Base-by-base conservation (phyloP, 176 grass and related monocot genomes). In the Eleusine coracana region DNA sequence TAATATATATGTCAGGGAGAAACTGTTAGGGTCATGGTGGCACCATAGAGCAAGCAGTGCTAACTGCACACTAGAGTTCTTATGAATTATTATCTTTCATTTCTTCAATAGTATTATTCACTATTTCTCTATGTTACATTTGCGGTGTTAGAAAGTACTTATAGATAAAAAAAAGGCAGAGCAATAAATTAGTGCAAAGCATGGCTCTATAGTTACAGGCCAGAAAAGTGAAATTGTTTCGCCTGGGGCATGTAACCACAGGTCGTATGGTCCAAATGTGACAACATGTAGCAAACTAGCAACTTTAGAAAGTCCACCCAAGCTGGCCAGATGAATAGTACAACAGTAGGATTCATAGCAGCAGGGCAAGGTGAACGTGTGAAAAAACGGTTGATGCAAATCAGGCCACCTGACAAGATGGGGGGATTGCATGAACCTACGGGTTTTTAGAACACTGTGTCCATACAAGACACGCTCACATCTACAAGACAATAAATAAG, bases 1-100 rank as follows among this genome's bases (percentile, higher is more conserved):
- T 42, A 79, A 80, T 42, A 9, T 58, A 76, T 4, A 7, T 64
- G 82, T 73, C 39, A 82, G 78, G 55, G 25, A 70, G 55, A 56
- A 58, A 66, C 28, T n/a, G 15, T 62, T 51, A 29, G 80, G 76
- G 10, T 29, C 25, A 16, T 61, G 42, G 12, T 39, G 0, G 29
- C 41, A 59, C 21, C 77, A 16, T 12, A 49, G n/a, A 27, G 67
- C 25, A 79, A 68, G 56, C 37, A 82, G 70, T 28, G 29, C 65
- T 77, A 70, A 29, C 65, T 54, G 13, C 16, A 44, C 16, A 6
- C 39, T 51, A 58, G 48, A 37, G 18, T 76, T 65, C 66, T 34
- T 41, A 60, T 54, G 65, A 64, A 86, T 16, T 46, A 86, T 16
- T 46, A 49, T 21, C 9, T 56, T 41, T 77, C 68, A 7, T 51